Evolutionary conservation across 148 eudicot genomes (phyloP), one percentile per base, ranked within the genome.

Genomic region (Drosera capensis): DNA sequence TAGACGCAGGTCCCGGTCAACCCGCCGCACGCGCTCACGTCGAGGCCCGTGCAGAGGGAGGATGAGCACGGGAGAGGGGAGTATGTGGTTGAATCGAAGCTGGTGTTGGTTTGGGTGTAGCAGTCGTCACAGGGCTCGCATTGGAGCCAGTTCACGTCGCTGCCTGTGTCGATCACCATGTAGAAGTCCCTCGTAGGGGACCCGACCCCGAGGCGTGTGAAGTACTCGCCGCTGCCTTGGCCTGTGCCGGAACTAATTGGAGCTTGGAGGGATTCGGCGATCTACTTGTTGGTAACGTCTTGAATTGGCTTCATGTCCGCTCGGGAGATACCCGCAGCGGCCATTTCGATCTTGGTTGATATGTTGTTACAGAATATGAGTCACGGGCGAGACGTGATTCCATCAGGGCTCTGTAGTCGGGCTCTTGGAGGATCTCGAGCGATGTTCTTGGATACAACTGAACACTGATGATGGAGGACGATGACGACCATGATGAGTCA

Each of bases 71-170:
- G 0, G 47, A 87, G 40, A 0, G 67, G 17, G 0, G 42, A 31
- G 60, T 71, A 87, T 0, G 78, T 50, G 14, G 80, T 19, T 1
- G 96, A 94, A 39, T 64, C 4, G 56, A 47, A 87, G 0, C 82
- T 29, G 2, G 94, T 82, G 68, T 74, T 86, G 11, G 77, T 15
- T 19, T 87, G 96, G 5, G 70, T 68, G 70, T 87, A 87, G 25
- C 96, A 87, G 34, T 70, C 80, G 8, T 24, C 1, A 48, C 96
- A 87, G 4, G 96, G 94, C 8, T 59, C 30, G 49, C 94, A 82
- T 14, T 87, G 96, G 25, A 87, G 56, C 96, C 96, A 87, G 59
- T 49, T 87, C 58, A 82, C 40, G 59, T 87, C 96, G 44, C 88
- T 79, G 3, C 96, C 96, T 0, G 82, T 82, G 41, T 87, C 94